Evolutionary conservation across 2,329 filamentous ascomycete species (phyloP), one percentile per base, ranked within the genome.

Genomic region (Magnaporthiopsis incrustans): DNA sequence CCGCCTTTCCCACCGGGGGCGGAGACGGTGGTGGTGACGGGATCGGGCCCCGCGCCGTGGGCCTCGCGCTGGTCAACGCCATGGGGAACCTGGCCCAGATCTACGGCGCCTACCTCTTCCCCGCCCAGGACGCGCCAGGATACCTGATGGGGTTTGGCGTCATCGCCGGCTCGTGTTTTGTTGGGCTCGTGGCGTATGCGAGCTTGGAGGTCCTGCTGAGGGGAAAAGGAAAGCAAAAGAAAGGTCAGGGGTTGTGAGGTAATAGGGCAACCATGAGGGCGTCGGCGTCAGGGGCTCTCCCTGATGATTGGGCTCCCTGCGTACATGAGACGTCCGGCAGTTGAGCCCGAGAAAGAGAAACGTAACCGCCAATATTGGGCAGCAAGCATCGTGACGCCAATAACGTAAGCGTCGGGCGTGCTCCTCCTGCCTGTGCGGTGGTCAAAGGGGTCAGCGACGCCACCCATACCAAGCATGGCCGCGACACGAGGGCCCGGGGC

Each of bases 11-110:
- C 6, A 22, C 18, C 44, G 73, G 75, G 26, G 77, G 5, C 27
- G 30, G 30, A 5, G 30, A 30, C 30, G 30, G 27, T 30, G 27
- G 27, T 3, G 27, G 27, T 5, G 27, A 76, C 0, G 81, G 84
- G 67, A 77, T 78, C 3, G 57, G 30, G 18, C 14, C 57, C 2
- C 72, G 82, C n/a, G 82, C 77, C 18, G 77, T 85, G n/a, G 76
- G 76, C 3, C 70, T 85, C 27, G 82, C 81, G 1, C 70, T 84
- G 12, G 78, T 84, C 56, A 84, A 84, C 67, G 79, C 80, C 0
- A 73, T 84, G 69, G 82, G 81, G 4, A 85, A 84, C 66, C 69
- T 84, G 14, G 79, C 82, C 0, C 79, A 82, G 66, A 84, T 85
- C 25, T 85, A 85, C 66, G 82, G 83, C 1, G 68, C 73, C 0